Evolutionary conservation across 257 asterid genomes (phyloP).

Genomic region (Solanum megistacrolobum): DNA sequence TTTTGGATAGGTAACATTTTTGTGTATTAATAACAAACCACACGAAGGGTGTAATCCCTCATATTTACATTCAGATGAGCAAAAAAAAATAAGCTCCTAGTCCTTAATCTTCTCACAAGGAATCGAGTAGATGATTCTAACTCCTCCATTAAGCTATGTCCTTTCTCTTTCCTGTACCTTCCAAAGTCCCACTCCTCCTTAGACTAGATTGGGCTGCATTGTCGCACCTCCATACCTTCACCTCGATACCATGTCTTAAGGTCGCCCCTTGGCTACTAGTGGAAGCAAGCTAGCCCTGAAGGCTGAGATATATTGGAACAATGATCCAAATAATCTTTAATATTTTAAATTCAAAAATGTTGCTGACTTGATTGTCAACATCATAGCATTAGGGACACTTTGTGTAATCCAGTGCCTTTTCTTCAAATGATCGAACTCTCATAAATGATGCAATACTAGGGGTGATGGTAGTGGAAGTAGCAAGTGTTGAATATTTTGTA

Average conservation of each 20-base stretch:
- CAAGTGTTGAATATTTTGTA: too few species aligned
- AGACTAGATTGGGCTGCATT: not conserved
- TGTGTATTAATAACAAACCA: too few species aligned
- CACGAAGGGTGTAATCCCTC: not conserved
- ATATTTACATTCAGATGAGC: not conserved
- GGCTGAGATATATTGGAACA: not conserved
- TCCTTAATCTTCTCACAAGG: too few species aligned
- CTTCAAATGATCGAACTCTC: not conserved
- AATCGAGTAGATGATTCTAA: too few species aligned
- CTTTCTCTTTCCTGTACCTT: not conserved
- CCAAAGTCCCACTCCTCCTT: not conserved
- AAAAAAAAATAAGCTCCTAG: too few species aligned
- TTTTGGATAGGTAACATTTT: too few species aligned
- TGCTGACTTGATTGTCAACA: not conserved
- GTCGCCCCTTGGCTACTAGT: not conserved
- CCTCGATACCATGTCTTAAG: not conserved
- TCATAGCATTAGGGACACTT: not conserved
- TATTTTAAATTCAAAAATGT: too few species aligned
- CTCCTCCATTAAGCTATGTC: not conserved
- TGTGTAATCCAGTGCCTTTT: not conserved
- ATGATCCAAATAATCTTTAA: not conserved
- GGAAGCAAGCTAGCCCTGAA: not conserved
- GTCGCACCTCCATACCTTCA: not conserved
- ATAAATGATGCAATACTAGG: not conserved
- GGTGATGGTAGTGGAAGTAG: not conserved